Evolutionary conservation across 2,329 filamentous ascomycete species (phyloP).

Genomic region (Lithohypha guttulata): DNA sequence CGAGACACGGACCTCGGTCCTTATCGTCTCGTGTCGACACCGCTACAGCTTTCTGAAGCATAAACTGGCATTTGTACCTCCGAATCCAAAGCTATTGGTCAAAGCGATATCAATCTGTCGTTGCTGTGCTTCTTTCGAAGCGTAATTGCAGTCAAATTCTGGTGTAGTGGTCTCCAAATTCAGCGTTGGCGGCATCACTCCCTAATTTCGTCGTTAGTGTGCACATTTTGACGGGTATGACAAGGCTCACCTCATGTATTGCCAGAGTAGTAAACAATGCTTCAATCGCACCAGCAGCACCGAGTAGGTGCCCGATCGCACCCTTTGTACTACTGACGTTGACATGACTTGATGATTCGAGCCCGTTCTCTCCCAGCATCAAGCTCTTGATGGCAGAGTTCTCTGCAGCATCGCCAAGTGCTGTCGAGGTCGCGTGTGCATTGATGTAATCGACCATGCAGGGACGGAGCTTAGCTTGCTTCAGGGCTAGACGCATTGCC

Average conservation of each 20-base stretch:
- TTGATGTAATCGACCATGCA: constrained; percentile 79
- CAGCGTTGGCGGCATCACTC: constrained; percentile 70
- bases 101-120: constrained; percentile 62
- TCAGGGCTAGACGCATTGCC: constrained; percentile 76
- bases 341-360: constrained; percentile 50
- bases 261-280: constrained; percentile 75
- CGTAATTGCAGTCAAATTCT: constrained; percentile 73
- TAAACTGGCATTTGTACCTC: constrained; percentile 85
- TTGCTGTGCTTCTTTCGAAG: constrained; percentile 60
- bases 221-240: not conserved
- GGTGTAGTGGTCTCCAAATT: constrained; percentile 61
- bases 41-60: constrained; percentile 14
- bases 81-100: constrained; percentile 96
- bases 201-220: no score
- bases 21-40: no score
- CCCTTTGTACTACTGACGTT: constrained; percentile 92
- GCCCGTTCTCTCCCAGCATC: constrained; percentile 63
- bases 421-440: constrained; percentile 84
- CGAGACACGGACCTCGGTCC: no score
- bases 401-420: constrained; percentile 78
- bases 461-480: constrained; percentile 59
- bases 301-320: constrained; percentile 80
- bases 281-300: constrained; percentile 83
- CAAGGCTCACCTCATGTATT: constrained; percentile 57
- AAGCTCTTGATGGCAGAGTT: constrained; percentile 69